A percentile compares a stretch with the other conserved stretches of the same genome.
phyloP scores from a whole-genome alignment of 805 yeast species.

The Alloascoidea hylecoeti region DNA sequence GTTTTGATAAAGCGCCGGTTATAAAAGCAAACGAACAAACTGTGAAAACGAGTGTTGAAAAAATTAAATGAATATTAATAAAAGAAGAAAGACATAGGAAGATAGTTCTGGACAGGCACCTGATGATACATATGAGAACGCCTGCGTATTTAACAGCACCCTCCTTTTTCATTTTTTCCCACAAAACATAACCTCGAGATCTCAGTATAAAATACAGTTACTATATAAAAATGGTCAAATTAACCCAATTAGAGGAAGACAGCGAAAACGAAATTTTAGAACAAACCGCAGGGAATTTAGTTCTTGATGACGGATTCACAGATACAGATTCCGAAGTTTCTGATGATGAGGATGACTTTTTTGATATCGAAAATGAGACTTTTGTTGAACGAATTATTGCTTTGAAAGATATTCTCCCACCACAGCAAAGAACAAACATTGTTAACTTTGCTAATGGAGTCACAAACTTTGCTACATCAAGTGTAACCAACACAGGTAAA shows the following conservation, averaged over 20 bases:
- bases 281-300: constrained; percentile 20
- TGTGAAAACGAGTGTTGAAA: too few species aligned
- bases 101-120: too few species aligned
- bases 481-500: constrained; percentile 52
- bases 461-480: constrained; percentile 26
- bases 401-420: constrained; percentile 82
- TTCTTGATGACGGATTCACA: constrained; percentile 24
- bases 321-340: constrained; percentile 41
- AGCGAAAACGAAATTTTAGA: constrained; percentile 16
- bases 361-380: constrained; percentile 69
- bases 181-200: too few species aligned
- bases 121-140: too few species aligned
- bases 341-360: constrained; percentile 49
- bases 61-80: too few species aligned
- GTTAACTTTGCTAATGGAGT: constrained; percentile 17
- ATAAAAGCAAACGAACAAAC: too few species aligned
- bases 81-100: too few species aligned
- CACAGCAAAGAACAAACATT: constrained; percentile 56
- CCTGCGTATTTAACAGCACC: too few species aligned
- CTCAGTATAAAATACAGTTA: too few species aligned
- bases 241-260: constrained; percentile 59
- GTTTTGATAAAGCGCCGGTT: too few species aligned
- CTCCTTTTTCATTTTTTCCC: too few species aligned
- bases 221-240: constrained; percentile 62
- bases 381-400: constrained; percentile 80